Evolutionary conservation across 108 stramenopile species (phyloP), one percentile per base, ranked within the genome.

Genomic region (Nitzschia sp.): DNA sequence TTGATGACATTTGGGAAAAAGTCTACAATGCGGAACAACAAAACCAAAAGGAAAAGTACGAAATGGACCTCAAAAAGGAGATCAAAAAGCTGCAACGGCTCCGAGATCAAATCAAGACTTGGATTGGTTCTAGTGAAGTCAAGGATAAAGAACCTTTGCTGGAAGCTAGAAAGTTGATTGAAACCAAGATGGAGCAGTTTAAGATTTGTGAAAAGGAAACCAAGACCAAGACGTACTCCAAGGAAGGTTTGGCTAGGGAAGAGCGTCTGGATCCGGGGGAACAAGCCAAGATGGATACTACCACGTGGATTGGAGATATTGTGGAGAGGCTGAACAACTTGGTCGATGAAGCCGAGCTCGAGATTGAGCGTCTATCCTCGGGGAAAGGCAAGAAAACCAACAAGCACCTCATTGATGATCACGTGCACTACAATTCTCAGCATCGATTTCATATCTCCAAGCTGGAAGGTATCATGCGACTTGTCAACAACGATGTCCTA

Each of bases 171-270:
- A 75, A 82, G 58, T 69, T 91, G 40, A 98, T 98, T 65, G 99
- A 99, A 72, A 89, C 91, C 11, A 98, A 98, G 75, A 99, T 99
- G 99, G 99, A 99, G 80, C 89, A 92, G 57, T 99, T 99, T 80
- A 99, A 99, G 78, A 77, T 95, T 25, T 94, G 94, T 41, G 99
- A 99, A 82, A 96, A 95, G 74, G 99, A 99, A 79, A 97, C 97
- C 12, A 99, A 99, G 73, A 98, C 97, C 14, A 99, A 99, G 63
- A 95, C 96, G 0, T 99, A 96, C 70, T 89, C 87, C 44, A 98
- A 97, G 73, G 98, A 97, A 63, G 99, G 99, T 17, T 69, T 99
- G 69, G 95, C 95, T 22, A 69, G 90, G 61, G 77, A 67, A 11
- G 90, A 89, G 17, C 76, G 81, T 59, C 70, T 94, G 26, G 86